Conservation (phyloP, 805 yeast genomes). For the Metschnikowia continentalis region DNA sequence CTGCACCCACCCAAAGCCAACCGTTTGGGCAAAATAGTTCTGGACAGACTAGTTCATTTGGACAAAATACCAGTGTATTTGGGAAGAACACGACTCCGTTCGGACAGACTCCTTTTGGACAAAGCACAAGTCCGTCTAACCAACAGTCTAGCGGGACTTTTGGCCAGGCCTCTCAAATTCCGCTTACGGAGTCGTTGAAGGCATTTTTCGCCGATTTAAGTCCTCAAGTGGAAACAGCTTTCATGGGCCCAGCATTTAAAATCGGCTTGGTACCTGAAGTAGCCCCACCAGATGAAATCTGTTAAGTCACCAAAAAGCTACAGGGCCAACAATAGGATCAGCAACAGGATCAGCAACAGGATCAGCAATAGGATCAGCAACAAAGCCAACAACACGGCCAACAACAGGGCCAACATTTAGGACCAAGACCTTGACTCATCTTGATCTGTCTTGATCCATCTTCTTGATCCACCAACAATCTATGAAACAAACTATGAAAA, state of each 20-base stretch:
- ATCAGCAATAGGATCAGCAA: too few relatives aligned
- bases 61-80: not conserved
- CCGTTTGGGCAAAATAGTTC: conserved; percentile 5
- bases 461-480: too few relatives aligned
- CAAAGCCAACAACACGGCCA: too few relatives aligned
- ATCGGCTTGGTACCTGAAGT: conserved; percentile 67
- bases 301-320: conserved; percentile 3
- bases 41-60: not conserved
- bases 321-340: too few relatives aligned
- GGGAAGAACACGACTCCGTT: not conserved
- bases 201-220: conserved; percentile 34
- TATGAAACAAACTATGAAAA: too few relatives aligned
- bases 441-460: too few relatives aligned
- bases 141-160: not conserved
- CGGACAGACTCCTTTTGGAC: not conserved
- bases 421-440: too few relatives aligned
- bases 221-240: conserved; percentile 43
- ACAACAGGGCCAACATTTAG: too few relatives aligned
- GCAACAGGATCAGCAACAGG: too few relatives aligned
- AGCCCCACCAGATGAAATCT: conserved; percentile 55
- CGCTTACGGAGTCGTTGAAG: not conserved
- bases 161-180: not conserved
- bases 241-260: conserved; percentile 44
- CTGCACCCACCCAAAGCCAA: conserved; percentile 1
- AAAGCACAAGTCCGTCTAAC: too few relatives aligned